These are phyloP conservation scores for Coemansia sp. DNA, from an alignment of 192 early-diverging fungal genomes.

Conservation along the genomic window DNA sequence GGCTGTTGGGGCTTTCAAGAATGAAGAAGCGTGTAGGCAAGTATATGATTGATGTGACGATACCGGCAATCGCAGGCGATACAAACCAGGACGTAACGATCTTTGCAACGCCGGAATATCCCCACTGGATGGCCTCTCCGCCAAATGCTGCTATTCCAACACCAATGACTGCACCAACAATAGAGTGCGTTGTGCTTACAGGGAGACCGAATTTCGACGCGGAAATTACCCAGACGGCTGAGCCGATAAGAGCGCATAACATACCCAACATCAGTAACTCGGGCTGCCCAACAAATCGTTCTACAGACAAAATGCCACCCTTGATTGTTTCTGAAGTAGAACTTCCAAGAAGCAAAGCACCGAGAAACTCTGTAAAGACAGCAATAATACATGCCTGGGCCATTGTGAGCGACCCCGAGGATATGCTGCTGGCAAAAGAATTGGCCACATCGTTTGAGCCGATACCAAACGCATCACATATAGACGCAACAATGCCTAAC, in stretches of 20 bases:
- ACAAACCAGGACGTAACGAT: slow-evolving; percentile 81
- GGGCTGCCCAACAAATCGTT: slow-evolving; percentile 59
- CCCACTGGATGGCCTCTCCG: slow-evolving; percentile 63
- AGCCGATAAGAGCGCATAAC: slow-evolving; percentile 78
- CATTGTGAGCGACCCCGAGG: slow-evolving; percentile 76
- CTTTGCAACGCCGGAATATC: slow-evolving; percentile 51
- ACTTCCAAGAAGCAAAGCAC: slow-evolving; percentile 75
- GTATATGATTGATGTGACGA: slow-evolving; percentile 67
- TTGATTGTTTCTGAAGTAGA: slow-evolving; percentile 79
- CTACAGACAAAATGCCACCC: slow-evolving; percentile 66
- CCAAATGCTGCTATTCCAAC: slow-evolving; percentile 76
- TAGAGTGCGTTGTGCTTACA: slow-evolving; percentile 81
- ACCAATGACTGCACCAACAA: slow-evolving; percentile 78
- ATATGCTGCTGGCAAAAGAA: slow-evolving; percentile 83
- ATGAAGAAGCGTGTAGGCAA: slow-evolving; percentile 64
- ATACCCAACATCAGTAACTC: slow-evolving; percentile 83
- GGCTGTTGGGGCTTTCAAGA: slow-evolving; percentile 62
- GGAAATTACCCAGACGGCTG: slow-evolving; percentile 73
- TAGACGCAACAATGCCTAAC: slow-evolving; percentile 65
- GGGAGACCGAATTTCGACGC: slow-evolving; percentile 68
- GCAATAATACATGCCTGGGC: slow-evolving; percentile 76
- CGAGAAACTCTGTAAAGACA: slow-evolving; percentile 80
- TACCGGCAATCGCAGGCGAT: slow-evolving; percentile 67
- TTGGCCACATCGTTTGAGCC: slow-evolving; percentile 92
- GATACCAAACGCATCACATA: slow-evolving; percentile 74